Conservation (phyloP, 345 rosid species). For the Eutrema heterophyllum region DNA sequence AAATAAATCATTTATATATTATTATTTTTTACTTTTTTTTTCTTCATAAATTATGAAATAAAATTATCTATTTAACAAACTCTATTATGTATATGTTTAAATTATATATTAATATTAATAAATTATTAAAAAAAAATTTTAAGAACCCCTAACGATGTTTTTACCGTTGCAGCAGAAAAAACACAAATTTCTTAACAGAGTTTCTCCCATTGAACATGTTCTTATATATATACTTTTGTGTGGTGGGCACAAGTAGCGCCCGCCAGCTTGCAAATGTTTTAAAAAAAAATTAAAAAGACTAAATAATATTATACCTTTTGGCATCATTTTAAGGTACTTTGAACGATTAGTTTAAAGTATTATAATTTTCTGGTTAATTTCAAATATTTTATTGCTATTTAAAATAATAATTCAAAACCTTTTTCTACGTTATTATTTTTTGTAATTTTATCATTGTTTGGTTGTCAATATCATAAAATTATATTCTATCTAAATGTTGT, state of each 20-base stretch:
- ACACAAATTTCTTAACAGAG: too few species aligned
- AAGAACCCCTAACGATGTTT: too few species aligned
- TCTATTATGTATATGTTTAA: too few species aligned
- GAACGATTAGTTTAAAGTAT: not conserved
- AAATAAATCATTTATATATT: too few species aligned
- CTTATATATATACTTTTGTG: constrained; percentile 7
- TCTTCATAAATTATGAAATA: too few species aligned
- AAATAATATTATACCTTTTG: constrained; percentile 1
- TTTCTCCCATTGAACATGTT: too few species aligned
- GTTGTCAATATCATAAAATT: not conserved
- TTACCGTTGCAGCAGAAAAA: too few species aligned
- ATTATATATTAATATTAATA: too few species aligned
- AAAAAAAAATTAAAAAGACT: not conserved
- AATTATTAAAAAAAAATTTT: too few species aligned
- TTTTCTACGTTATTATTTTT: not conserved
- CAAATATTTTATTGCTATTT: not conserved
- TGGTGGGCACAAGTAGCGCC: constrained; percentile 11
- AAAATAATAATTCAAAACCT: not conserved
- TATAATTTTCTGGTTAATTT: not conserved
- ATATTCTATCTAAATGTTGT: not conserved
- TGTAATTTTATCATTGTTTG: not conserved
- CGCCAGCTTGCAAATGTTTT: constrained; percentile 25
- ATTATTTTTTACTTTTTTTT: too few species aligned
- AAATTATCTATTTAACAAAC: too few species aligned
- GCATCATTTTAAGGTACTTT: not conserved